Evolutionary conservation across 768 basidiomycete genomes (phyloP), one percentile per base, ranked within the genome.

Genomic region (Rhizopogon roseolus): DNA sequence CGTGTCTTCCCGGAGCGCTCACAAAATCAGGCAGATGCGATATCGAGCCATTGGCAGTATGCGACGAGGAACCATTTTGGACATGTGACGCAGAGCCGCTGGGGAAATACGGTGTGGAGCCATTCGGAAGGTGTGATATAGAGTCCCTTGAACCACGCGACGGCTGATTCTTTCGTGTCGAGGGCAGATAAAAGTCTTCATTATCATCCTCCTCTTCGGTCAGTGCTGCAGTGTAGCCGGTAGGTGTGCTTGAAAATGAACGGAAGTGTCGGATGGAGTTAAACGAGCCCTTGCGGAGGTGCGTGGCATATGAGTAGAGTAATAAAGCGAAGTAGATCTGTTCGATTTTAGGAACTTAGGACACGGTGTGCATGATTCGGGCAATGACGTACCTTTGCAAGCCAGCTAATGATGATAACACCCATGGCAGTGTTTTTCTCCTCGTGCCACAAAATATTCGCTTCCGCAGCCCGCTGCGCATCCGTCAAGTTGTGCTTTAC

Each of bases 261-360:
- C 71, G 65, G 54, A 70, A 69, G 53, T 77, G 69, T 48, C 80
- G 80, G 41, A 99, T 83, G 13, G 86, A 75, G 58, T 90, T 88
- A 65, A 95, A 98, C 22, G 91, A 89, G 43, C 93, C 91, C 62
- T 88, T 88, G 42, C 94, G 90, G 50, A 98, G 85, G 68, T 98
- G 97, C 2, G 82, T 76, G 3, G 93, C 94, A 68, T 90, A 98
- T 13, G 96, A 98, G 71, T 98, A 99, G 29, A 98, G 73, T 53
- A 94, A 71, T 40, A 89, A 72, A 41, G 88, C 87, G 69, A 99
- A 94, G 75, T 97, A 99, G 53, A 96, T 76, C 96, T 98, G 54
- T n/a, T 41, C 13, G 5, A 8, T 45, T 45, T 32, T 19, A 17
- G 5, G 17, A 46, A 14, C 19, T 34, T 5, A 46, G 19, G 17